Evolutionary conservation across 1,284 basidiomycete genomes (phyloP).

Genomic region (Rhodotorula sp.): DNA sequence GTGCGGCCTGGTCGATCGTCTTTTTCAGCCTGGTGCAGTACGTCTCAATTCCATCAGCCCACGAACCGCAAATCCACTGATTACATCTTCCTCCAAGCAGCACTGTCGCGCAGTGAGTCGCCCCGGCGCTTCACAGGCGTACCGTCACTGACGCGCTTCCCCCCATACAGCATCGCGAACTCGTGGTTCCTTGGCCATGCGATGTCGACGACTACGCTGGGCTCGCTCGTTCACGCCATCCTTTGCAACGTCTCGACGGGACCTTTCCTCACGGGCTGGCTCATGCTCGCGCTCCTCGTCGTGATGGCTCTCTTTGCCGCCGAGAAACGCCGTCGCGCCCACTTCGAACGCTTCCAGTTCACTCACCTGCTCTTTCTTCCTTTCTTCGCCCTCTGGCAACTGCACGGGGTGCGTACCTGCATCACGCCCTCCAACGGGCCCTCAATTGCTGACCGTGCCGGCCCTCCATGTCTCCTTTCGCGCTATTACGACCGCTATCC

Average conservation of each 20-base stretch:
- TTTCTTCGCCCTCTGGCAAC: conserved; percentile 87
- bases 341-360: conserved; percentile 72
- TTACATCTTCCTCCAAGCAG: conserved; percentile 9
- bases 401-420: conserved; percentile 68
- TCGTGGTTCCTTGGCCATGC: conserved; percentile 13
- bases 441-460: no score
- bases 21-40: conserved; percentile 70
- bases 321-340: conserved; percentile 69
- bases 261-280: conserved; percentile 87
- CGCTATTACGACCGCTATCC: no score
- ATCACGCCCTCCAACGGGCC: no score
- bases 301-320: conserved; percentile 78
- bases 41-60: conserved; percentile 25
- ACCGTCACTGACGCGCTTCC: not conserved
- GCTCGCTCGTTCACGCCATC: conserved; percentile 63
- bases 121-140: not conserved
- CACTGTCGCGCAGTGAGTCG: conserved; percentile 14
- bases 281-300: conserved; percentile 71
- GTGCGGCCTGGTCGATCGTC: conserved; percentile 81
- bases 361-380: conserved; percentile 66
- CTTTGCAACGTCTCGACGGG: conserved; percentile 75
- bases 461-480: no score
- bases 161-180: conserved; percentile 15
- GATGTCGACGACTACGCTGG: conserved; percentile 56
- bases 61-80: no score